phyloP scores from a whole-genome alignment of 768 basidiomycete species.

The Boletus sensibilis region DNA sequence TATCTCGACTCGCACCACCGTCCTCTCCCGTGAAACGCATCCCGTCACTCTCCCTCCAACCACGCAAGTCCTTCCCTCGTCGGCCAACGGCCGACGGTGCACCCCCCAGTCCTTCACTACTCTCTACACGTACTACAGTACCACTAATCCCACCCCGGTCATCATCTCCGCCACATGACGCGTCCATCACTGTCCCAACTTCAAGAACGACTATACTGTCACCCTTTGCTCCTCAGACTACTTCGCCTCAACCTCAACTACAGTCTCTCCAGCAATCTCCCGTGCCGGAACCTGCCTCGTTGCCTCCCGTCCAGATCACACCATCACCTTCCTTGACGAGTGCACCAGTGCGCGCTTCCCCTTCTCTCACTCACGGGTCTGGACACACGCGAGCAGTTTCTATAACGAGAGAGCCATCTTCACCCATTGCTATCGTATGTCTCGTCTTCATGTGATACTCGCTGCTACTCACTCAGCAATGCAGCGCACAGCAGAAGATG shows the following conservation, averaged over 20 bases:
- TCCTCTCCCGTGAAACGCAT: conserved; percentile 61
- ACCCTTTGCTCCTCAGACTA: conserved; percentile 34
- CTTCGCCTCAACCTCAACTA: conserved; percentile 30
- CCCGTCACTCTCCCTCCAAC: conserved; percentile 44
- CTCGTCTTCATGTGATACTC: neutral
- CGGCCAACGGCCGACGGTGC: conserved; percentile 39
- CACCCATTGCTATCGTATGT: conserved; percentile 25
- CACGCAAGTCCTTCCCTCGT: conserved; percentile 50
- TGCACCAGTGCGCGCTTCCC: neutral
- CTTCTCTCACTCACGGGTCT: conserved; percentile 6
- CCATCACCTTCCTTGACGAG: conserved; percentile 17
- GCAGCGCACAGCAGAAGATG: conserved; percentile 45
- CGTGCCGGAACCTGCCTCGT: conserved; percentile 4
- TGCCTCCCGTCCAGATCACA: conserved; percentile 16
- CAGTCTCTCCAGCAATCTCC: conserved; percentile 24
- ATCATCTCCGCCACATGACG: conserved; percentile 25
- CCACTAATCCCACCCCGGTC: conserved; percentile 4
- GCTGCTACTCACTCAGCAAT: conserved; percentile 9
- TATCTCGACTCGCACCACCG: conserved; percentile 33
- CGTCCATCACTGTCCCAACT: conserved; percentile 13
- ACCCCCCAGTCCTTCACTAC: conserved; percentile 30
- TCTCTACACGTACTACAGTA: conserved; percentile 27
- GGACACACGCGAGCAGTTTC: conserved; percentile 15
- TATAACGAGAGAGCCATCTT: conserved; percentile 30
- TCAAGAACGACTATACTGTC: conserved; percentile 41